Evolutionary conservation across 2,329 filamentous ascomycete genomes (phyloP).

Genomic region (Scedosporium aurantiacum): DNA sequence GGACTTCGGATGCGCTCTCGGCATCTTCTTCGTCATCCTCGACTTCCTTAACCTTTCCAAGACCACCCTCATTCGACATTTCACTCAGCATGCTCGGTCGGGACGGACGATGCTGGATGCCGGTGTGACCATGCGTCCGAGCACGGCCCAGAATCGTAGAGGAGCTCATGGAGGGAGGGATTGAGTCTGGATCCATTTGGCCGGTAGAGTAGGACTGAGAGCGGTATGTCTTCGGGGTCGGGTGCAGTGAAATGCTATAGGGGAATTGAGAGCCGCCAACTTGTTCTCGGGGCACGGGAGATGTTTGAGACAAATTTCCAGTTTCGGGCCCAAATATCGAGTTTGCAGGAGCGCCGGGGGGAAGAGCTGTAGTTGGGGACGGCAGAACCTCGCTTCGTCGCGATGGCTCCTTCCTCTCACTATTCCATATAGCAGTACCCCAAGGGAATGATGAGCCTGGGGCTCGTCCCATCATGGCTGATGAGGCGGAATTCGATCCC

Average conservation of each 20-base stretch:
- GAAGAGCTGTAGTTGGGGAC: constrained; percentile 57
- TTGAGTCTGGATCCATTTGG: constrained; percentile 63
- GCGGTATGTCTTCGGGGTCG: constrained; percentile 83
- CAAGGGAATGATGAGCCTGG: constrained; percentile 54
- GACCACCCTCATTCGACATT: constrained; percentile 49
- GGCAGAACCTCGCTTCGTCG: constrained; percentile 63
- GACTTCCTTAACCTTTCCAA: constrained; percentile 60
- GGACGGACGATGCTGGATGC: constrained; percentile 71
- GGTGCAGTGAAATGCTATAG: constrained; percentile 78
- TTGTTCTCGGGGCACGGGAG: constrained; percentile 39
- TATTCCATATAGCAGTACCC: constrained; percentile 77
- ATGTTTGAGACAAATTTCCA: constrained; percentile 31
- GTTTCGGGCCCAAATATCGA: constrained; percentile 40
- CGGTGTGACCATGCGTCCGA: constrained; percentile 44
- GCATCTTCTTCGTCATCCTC: constrained; percentile 54
- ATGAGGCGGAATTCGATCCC: constrained; percentile 40
- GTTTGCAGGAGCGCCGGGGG: constrained; percentile 28
- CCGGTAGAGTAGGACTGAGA: constrained; percentile 96
- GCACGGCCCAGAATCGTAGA: constrained; percentile 41
- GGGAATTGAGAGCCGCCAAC: constrained; percentile 58
- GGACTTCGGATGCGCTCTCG: constrained; percentile 33
- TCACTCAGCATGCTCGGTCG: constrained; percentile 67
- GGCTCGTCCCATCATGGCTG: constrained; percentile 34
- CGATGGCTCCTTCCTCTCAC: constrained; percentile 68
- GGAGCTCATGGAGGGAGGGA: constrained; percentile 25